A percentile compares a stretch with the other conserved stretches of the same genome.
Conservation (phyloP, 2,329 filamentous ascomycete genomes). For the Ophiobolus disseminans region DNA sequence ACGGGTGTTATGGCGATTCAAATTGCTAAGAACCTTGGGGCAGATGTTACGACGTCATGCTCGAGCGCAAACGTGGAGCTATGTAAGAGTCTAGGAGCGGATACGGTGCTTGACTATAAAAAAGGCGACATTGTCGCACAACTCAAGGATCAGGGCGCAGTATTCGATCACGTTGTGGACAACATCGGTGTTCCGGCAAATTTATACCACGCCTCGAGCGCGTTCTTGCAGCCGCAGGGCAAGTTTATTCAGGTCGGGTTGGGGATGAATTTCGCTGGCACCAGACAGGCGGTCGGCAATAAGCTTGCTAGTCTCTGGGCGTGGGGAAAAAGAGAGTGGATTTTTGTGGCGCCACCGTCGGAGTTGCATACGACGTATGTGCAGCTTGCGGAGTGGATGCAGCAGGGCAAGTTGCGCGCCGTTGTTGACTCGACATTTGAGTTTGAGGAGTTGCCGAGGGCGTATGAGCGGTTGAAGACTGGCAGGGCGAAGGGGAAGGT, state of each 20-base stretch:
- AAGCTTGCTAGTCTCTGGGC: slow-evolving; percentile 46
- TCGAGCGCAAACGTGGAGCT: slow-evolving; percentile 62
- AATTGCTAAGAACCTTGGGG: slow-evolving; percentile 53
- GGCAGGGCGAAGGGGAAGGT: slow-evolving; percentile 65
- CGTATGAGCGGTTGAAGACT: slow-evolving; percentile 62
- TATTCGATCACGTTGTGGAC: slow-evolving; percentile 63
- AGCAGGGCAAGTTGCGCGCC: slow-evolving; percentile 62
- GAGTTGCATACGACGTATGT: not conserved
- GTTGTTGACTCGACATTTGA: slow-evolving; percentile 61
- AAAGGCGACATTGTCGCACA: slow-evolving; percentile 53
- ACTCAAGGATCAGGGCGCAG: slow-evolving; percentile 54
- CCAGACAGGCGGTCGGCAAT: slow-evolving; percentile 51
- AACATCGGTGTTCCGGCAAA: slow-evolving; percentile 53
- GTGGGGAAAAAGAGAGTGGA: slow-evolving; percentile 27
- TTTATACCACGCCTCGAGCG: slow-evolving; percentile 14
- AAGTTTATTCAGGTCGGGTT: slow-evolving; percentile 30
- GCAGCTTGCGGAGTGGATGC: slow-evolving; percentile 61
- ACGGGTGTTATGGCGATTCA: slow-evolving; percentile 66
- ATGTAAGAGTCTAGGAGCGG: slow-evolving; percentile 64
- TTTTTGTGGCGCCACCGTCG: slow-evolving; percentile 50
- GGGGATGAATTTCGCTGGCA: not conserved
- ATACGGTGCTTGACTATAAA: slow-evolving; percentile 66
- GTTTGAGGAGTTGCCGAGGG: slow-evolving; percentile 62
- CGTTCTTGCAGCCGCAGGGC: slow-evolving; percentile 6
- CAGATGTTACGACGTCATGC: not conserved